A percentile compares a stretch with the other conserved stretches of the same genome.
Conservation (phyloP, 495 filamentous ascomycete species). For the Venustampulla echinocandica region DNA sequence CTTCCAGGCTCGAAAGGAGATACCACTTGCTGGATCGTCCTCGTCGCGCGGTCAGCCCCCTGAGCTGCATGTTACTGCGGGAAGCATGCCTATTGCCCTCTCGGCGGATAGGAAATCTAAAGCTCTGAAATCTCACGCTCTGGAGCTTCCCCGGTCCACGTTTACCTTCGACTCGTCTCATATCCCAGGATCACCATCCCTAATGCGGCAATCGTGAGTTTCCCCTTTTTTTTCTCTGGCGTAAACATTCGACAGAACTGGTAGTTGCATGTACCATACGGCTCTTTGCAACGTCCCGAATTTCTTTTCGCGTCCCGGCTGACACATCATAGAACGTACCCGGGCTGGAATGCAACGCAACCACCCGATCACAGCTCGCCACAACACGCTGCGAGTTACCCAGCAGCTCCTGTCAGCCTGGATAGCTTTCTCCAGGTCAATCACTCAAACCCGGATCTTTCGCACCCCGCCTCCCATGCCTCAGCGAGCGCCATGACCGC, state of each 20-base stretch:
- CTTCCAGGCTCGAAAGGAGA: conserved; percentile 69
- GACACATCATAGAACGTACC: conserved; percentile 25
- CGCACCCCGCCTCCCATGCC: conserved; percentile 28
- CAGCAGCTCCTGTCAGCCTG: conserved; percentile 40
- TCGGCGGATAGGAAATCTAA: conserved; percentile 40
- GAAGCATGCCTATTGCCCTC: conserved; percentile 10
- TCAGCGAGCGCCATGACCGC: conserved; percentile 23
- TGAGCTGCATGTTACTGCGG: conserved; percentile 25
- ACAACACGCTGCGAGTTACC: conserved; percentile 27
- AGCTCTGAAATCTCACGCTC: conserved; percentile 36
- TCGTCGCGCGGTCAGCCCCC: conserved; percentile 49
- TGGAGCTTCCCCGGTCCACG: conserved; percentile 40
- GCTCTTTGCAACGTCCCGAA: background rate
- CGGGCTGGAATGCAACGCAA: conserved; percentile 31
- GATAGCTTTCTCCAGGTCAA: conserved; percentile 36
- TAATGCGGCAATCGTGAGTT: conserved; percentile 19
- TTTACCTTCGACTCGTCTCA: conserved; percentile 48
- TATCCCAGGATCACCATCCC: conserved; percentile 37
- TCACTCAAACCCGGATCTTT: conserved; percentile 36
- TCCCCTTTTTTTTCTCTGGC: conserved; percentile 3
- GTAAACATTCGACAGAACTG: background rate
- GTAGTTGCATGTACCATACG: background rate
- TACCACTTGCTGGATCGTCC: conserved; percentile 62
- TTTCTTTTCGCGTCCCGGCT: conserved; percentile 7
- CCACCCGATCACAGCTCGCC: conserved; percentile 34